Conservation (phyloP, 495 filamentous ascomycete genomes). For the Xylaria cubensis region DNA sequence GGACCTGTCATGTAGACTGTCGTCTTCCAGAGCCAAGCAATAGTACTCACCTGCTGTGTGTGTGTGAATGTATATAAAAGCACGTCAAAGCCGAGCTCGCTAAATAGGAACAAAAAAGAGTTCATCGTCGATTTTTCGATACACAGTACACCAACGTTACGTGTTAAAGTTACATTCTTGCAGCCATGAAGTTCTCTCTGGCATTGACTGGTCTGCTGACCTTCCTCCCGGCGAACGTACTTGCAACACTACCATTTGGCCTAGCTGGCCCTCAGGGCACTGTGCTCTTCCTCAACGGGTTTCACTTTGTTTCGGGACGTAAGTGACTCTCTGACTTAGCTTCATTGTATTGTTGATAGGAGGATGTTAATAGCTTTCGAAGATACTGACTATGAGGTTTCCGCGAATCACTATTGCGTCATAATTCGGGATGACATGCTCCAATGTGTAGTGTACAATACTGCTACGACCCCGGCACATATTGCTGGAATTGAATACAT, state of each 20-base stretch:
- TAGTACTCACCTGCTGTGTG: background rate
- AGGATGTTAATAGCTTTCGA: background rate
- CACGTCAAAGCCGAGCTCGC: background rate
- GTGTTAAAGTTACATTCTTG: background rate
- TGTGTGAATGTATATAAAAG: background rate
- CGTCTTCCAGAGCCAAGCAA: background rate
- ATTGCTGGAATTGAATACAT: slow-evolving; percentile 42
- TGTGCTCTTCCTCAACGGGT: slow-evolving; percentile 47
- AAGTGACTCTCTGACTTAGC: background rate
- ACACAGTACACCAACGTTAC: background rate
- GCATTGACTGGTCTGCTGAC: slow-evolving; percentile 23
- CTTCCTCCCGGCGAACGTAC: slow-evolving; percentile 23
- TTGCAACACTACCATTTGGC: slow-evolving; percentile 38
- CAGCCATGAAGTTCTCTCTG: slow-evolving; percentile 25
- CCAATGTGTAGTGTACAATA: slow-evolving; percentile 40
- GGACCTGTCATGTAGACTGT: background rate
- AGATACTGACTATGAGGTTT: slow-evolving; percentile 38
- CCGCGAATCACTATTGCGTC: slow-evolving; percentile 49
- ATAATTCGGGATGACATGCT: slow-evolving; percentile 38
- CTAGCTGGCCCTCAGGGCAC: slow-evolving; percentile 37
- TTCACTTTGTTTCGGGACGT: slow-evolving; percentile 48
- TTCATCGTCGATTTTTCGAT: background rate
- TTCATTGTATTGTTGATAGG: background rate
- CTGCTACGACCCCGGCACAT: slow-evolving; percentile 36
- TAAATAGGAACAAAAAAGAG: background rate